These are phyloP conservation scores for Rhamnella rubrinervis DNA, from an alignment of 331 rosid species.

Conservation along the genomic window DNA sequence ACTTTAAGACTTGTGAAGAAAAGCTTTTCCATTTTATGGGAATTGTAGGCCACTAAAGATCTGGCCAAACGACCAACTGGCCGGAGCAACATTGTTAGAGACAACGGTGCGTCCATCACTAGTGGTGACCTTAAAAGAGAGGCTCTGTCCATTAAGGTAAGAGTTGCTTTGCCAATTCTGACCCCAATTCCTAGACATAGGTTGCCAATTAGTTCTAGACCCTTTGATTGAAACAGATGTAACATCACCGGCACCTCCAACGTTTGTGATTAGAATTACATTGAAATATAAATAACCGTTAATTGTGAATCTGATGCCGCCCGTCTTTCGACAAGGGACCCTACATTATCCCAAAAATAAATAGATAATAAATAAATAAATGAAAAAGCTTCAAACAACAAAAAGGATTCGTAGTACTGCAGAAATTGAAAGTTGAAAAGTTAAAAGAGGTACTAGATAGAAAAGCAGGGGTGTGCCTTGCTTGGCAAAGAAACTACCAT, in stretches of 20 bases:
- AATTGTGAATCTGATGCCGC: conserved; percentile 79
- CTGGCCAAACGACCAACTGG: conserved; percentile 73
- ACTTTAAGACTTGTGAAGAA: not conserved
- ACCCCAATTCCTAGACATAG: conserved; percentile 81
- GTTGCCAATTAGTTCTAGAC: conserved; percentile 62
- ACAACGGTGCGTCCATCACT: conserved; percentile 60
- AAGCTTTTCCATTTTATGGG: conserved; percentile 24
- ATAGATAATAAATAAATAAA: not conserved
- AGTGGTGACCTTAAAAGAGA: conserved; percentile 65
- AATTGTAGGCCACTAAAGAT: conserved; percentile 62
- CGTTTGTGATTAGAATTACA: conserved; percentile 67
- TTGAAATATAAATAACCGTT: conserved; percentile 77
- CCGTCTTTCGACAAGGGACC: conserved; percentile 64
- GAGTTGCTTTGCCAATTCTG: conserved; percentile 86
- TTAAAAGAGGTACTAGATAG: too few relatives aligned
- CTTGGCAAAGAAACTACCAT: too few relatives aligned
- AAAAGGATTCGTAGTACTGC: too few relatives aligned
- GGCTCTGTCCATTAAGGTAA: conserved; percentile 54
- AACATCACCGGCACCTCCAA: conserved; percentile 84
- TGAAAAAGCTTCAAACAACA: not conserved
- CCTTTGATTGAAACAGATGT: conserved; percentile 71
- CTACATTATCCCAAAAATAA: conserved; percentile 25
- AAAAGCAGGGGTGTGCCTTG: too few relatives aligned
- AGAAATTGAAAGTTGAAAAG: too few relatives aligned
- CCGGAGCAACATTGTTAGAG: conserved; percentile 52